These are phyloP conservation scores for Pittosporum tobira DNA, from an alignment of 129 eudicot genomes.

Conservation along the genomic window DNA sequence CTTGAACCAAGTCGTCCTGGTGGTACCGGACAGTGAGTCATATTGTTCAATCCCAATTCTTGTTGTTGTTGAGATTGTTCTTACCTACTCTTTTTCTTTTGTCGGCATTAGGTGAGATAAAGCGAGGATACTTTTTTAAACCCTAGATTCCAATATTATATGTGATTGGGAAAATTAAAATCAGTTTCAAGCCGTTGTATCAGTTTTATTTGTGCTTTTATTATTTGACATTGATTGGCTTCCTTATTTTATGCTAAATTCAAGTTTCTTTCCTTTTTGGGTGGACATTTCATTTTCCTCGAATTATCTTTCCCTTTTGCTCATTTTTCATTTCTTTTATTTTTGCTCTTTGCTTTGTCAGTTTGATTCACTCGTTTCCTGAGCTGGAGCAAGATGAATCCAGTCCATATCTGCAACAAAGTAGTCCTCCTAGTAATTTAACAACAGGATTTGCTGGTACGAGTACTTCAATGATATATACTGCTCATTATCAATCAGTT, in stretches of 20 bases:
- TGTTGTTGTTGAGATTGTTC: neutral
- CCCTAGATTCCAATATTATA: neutral
- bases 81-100: neutral
- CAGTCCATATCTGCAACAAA: slow-evolving; percentile 46
- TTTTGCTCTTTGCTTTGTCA: slow-evolving; percentile 15
- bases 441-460: slow-evolving; percentile 45
- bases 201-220: too few species aligned
- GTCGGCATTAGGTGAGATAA: neutral
- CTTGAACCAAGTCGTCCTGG: slow-evolving; percentile 56
- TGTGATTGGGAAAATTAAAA: neutral
- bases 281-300: neutral
- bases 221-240: neutral
- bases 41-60: slow-evolving; percentile 5
- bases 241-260: neutral
- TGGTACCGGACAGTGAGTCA: slow-evolving; percentile 42
- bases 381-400: slow-evolving; percentile 56
- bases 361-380: slow-evolving; percentile 39
- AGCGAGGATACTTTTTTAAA: neutral
- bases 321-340: neutral
- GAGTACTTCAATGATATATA: neutral
- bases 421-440: slow-evolving; percentile 39
- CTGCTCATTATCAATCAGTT: neutral
- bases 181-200: too few species aligned
- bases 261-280: neutral
- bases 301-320: neutral